Percentiles rank a stretch among this genome's conserved stretches.
These are phyloP conservation scores for Tetragonia tetragonoides DNA, from an alignment of 148 eudicot genomes.

Conservation along the genomic window DNA sequence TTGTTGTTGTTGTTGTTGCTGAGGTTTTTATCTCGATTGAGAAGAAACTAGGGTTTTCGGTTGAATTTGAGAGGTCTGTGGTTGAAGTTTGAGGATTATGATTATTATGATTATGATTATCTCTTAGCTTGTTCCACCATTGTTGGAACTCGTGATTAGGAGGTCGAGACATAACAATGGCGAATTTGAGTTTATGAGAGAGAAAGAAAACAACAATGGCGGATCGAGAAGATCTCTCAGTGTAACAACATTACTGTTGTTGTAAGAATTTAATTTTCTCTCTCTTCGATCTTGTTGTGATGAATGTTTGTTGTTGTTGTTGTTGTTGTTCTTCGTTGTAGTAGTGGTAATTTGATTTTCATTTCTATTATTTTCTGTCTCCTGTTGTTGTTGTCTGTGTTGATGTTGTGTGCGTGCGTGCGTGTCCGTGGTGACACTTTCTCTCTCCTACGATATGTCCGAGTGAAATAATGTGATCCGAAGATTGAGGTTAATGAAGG, in stretches of 20 bases:
- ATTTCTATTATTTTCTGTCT: not conserved
- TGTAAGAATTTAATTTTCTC: too few species aligned
- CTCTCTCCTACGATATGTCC: not conserved
- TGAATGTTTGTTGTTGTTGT: too few species aligned
- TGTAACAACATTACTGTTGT: not conserved
- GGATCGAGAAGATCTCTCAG: not conserved
- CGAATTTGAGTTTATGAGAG: not conserved
- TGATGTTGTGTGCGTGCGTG: not conserved
- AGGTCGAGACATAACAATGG: conserved; percentile 56
- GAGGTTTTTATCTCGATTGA: conserved; percentile 15
- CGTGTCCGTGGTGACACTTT: not conserved
- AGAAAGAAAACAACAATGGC: conserved; percentile 1
- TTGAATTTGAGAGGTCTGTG: not conserved
- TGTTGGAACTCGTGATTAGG: conserved; percentile 70
- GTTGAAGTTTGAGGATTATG: not conserved
- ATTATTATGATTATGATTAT: conserved; percentile 22
- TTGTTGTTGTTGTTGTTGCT: too few species aligned
- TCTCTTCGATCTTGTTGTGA: too few species aligned
- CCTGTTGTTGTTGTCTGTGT: not conserved
- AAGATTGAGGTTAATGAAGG: not conserved
- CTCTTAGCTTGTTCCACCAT: conserved; percentile 72
- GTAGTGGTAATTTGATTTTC: not conserved
- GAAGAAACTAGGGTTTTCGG: conserved; percentile 24
- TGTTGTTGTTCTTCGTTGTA: too few species aligned
- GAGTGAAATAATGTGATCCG: conserved; percentile 6